Percentiles rank a stretch among this genome's conserved stretches.
phyloP scores from a whole-genome alignment of 345 rosid genomes.

The Streptanthus diversifolius region DNA sequence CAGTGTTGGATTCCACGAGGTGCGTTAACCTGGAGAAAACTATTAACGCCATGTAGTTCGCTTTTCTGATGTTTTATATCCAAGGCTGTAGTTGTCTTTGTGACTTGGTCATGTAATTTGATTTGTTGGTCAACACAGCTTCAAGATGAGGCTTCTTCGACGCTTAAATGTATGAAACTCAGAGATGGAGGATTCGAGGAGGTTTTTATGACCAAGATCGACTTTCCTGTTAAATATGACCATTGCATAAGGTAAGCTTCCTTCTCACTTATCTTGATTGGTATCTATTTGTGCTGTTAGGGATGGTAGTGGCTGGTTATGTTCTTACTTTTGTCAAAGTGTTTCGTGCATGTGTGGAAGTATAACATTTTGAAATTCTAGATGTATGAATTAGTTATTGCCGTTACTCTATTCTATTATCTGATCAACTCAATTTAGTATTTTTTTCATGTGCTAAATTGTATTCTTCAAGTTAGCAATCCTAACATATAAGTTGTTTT shows the following conservation, averaged over 20 bases:
- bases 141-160: slow-evolving; percentile 65
- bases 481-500: slow-evolving; percentile 25
- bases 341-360: not conserved
- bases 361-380: not conserved
- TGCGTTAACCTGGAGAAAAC: slow-evolving; percentile 31
- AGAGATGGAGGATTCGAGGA: slow-evolving; percentile 81
- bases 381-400: not conserved
- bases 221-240: slow-evolving; percentile 78
- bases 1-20: slow-evolving; percentile 64
- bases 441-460: not conserved
- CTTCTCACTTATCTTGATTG: slow-evolving; percentile 9
- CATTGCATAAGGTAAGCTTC: slow-evolving; percentile 59
- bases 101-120: not conserved
- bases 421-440: not conserved
- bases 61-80: not conserved
- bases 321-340: slow-evolving; percentile 1
- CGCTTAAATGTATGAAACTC: slow-evolving; percentile 66
- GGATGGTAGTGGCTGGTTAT: slow-evolving; percentile 2
- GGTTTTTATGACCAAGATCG: slow-evolving; percentile 65
- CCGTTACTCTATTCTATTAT: not conserved
- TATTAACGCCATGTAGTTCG: not conserved
- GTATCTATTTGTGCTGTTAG: not conserved
- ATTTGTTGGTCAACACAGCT: slow-evolving; percentile 46
- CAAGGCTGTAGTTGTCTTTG: not conserved
- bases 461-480: not conserved